Evolutionary conservation across 768 basidiomycete genomes (phyloP), one percentile per base, ranked within the genome.

Genomic region (Paxillus ammoniavirescens): DNA sequence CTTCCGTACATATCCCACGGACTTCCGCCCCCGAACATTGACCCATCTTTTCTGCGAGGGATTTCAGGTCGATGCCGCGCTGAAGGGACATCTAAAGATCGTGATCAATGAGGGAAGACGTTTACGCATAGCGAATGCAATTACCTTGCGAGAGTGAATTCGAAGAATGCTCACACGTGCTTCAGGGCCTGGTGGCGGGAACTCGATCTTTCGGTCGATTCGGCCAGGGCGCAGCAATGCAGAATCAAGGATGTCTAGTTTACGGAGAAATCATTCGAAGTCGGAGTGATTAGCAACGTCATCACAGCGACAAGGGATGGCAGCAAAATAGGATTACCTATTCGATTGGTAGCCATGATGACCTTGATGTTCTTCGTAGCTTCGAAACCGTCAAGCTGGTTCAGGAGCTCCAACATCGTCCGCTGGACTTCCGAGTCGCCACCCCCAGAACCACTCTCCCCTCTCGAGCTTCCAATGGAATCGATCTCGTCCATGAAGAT

Each of bases 401-500:
- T 93, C 61, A 94, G 31, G 31, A 94, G 67, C 69, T 94, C 91
- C 73, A 93, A 71, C 91, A 93, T 93, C 52, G 91, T 94, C 50
- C 91, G 75, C 26, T 26, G 26, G 26, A 26, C 26, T 26, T 26
- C 26, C 5, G 26, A 26, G 26, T 26, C 26, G 26, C 26, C 26
- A 26, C 26, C 26, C 26, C 26, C 26, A 26, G 26, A 26, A 4
- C 26, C 26, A 26, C 26, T 26, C 26, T 26, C 26, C 35, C 95
- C 93, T 67, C 95, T 74, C 58, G 92, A 93, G 58, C 87, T 90
- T 50, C 96, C 96, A 65, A 98, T 98, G 17, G 91, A 93, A 73
- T 98, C 96, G 59, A 98, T 98, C 74, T 98, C 96, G 69, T 98
- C 96, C 95, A 98, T 97, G 78, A 98, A 98, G 68, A 98, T 97